These are phyloP conservation scores for Lasiosphaeria miniovina DNA, from an alignment of 495 filamentous ascomycete species.

Conservation along the genomic window DNA sequence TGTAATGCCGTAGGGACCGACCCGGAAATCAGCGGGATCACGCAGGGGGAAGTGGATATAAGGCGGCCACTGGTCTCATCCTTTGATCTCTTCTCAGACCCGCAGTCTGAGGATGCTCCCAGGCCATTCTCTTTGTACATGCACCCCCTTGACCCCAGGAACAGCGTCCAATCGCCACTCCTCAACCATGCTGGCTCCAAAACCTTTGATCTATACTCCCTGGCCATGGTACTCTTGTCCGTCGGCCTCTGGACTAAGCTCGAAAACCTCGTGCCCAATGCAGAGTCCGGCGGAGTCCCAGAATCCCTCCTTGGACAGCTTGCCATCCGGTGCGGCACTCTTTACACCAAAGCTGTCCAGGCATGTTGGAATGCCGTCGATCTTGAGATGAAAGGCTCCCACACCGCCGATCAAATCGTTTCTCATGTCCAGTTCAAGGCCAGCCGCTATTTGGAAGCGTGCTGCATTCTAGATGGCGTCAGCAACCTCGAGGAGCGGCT, in stretches of 20 bases:
- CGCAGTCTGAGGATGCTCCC: slow-evolving; percentile 40
- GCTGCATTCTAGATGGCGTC: slow-evolving; percentile 49
- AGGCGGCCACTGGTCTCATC: slow-evolving; percentile 74
- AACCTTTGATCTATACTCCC: slow-evolving; percentile 78
- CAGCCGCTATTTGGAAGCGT: slow-evolving; percentile 47
- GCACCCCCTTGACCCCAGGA: slow-evolving; percentile 71
- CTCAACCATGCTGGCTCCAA: slow-evolving; percentile 45
- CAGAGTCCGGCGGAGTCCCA: slow-evolving; percentile 33
- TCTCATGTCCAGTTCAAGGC: slow-evolving; percentile 40
- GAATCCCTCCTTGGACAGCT: slow-evolving; percentile 56
- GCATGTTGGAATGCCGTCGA: slow-evolving; percentile 76
- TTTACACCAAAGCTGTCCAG: slow-evolving; percentile 79
- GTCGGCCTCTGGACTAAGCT: slow-evolving; percentile 87
- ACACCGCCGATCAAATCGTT: slow-evolving; percentile 40
- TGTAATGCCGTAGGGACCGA: slow-evolving; percentile 53
- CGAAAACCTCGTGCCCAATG: slow-evolving; percentile 50
- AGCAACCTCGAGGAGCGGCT: slow-evolving; percentile 47
- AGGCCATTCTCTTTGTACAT: slow-evolving; percentile 60
- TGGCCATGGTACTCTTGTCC: slow-evolving; percentile 80
- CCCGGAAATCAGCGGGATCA: slow-evolving; percentile 36
- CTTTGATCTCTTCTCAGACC: slow-evolving; percentile 77
- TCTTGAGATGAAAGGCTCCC: slow-evolving; percentile 49
- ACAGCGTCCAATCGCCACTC: slow-evolving; percentile 49
- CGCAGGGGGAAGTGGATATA: slow-evolving; percentile 55
- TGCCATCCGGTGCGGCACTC: slow-evolving; percentile 67